Base-by-base conservation (phyloP, 768 basidiomycete species). In the Podaxis rugospora region DNA sequence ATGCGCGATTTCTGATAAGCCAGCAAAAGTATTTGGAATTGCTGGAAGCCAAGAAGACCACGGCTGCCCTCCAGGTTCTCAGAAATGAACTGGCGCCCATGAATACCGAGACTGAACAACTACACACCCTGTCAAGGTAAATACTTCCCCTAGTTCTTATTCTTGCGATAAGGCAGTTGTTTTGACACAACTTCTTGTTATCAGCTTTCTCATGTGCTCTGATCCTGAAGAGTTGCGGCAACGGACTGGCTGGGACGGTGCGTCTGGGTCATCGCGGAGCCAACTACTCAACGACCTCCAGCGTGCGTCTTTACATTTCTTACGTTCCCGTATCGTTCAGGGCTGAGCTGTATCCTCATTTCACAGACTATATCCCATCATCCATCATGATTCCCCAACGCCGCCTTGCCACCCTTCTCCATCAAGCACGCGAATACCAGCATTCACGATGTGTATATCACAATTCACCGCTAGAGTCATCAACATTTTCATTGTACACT, bases 11-110 rank as follows among this genome's bases (percentile, higher is more conserved):
- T 73, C 78, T 95, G 63, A 92, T 99, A 65, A 88, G 87, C 62
- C 89, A 91, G 74, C 97, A 99, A 82, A 95, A 97, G 76, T 99
- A 97, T 73, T 80, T 98, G 44, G 97, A 99, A 70, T 79, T 92
- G 18, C 79, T 99, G 53, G 96, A 98, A 68, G 82, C 84, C 3
- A 84, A 83, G 67, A 86, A 88, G 75, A 89, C 86, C 1, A 90
- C 90, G 49, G 80, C 83, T 63, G 97, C 97, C 13, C 75, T 99
- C 42, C 83, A 88, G 57, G 90, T 96, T 6, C 77, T 99, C 52
- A 85, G 97, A 51, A 86, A 89, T 63, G 95, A 97, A 69, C 77
- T 99, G 40, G 93, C 95, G 7, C 90, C 93, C 49, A 71, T 93
- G 55, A 85, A 89, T 63, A 82, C 84, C 42, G 89, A 93, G 69